Percentiles rank a stretch among this genome's conserved stretches.
These are phyloP conservation scores for Coemansia sp. DNA, from an alignment of 192 early-diverging fungal species.

Conservation along the genomic window DNA sequence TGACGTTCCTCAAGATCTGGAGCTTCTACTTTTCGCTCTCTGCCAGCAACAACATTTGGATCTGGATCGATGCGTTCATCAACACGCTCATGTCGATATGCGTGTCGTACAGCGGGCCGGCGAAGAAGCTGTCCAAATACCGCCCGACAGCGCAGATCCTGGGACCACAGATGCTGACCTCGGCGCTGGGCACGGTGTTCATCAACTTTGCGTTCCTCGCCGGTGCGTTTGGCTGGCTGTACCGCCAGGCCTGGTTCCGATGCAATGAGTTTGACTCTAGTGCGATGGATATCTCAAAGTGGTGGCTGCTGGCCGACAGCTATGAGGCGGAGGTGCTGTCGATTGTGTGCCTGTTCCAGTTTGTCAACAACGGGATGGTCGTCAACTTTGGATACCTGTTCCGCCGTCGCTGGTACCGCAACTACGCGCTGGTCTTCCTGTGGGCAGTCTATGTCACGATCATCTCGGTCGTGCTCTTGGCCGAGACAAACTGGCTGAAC, in stretches of 20 bases:
- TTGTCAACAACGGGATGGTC: constrained; percentile 64
- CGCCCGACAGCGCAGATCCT: constrained; percentile 77
- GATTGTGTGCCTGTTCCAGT: constrained; percentile 67
- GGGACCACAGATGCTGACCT: constrained; percentile 67
- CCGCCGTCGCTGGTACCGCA: constrained; percentile 61
- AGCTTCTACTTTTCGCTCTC: constrained; percentile 75
- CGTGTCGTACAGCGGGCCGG: constrained; percentile 65
- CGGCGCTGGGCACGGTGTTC: constrained; percentile 63
- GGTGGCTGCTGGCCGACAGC: constrained; percentile 83
- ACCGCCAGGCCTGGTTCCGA: constrained; percentile 67
- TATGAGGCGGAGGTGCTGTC: constrained; percentile 67
- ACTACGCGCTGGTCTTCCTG: constrained; percentile 58
- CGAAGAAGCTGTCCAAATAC: constrained; percentile 52
- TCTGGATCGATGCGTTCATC: constrained; percentile 69
- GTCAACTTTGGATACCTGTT: constrained; percentile 71
- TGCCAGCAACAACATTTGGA: constrained; percentile 68
- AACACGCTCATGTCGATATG: constrained; percentile 61
- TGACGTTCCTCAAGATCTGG: constrained; percentile 61
- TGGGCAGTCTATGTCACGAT: constrained; percentile 55
- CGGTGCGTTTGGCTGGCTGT: constrained; percentile 57
- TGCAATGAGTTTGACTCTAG: constrained; percentile 77
- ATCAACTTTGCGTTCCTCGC: constrained; percentile 71
- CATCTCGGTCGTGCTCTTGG: constrained; percentile 57
- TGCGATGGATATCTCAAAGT: constrained; percentile 60
- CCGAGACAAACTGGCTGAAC: constrained; percentile 63